Percentiles rank a stretch among this genome's conserved stretches.
phyloP scores from a whole-genome alignment of 345 rosid species.

The Gossypium arboreum region DNA sequence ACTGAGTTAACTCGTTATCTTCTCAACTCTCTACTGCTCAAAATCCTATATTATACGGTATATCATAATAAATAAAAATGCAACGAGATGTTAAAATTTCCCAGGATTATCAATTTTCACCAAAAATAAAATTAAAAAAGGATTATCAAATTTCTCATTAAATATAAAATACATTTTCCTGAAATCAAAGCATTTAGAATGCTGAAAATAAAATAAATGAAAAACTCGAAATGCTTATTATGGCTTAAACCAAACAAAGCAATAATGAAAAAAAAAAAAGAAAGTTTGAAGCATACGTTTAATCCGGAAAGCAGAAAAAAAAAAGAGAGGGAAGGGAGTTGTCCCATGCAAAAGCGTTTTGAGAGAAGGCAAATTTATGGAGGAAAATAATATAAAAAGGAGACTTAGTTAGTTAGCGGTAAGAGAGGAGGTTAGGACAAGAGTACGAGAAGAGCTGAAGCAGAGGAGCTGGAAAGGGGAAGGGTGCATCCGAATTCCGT shows the following conservation, averaged over 20 bases:
- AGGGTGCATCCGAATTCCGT: neutral
- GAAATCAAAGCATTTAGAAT: too few relatives aligned
- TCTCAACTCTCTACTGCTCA: neutral
- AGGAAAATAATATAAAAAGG: neutral
- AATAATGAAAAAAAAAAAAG: neutral
- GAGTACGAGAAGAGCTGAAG: neutral
- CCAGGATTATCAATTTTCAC: too few relatives aligned
- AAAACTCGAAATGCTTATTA: too few relatives aligned
- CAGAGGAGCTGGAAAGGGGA: neutral
- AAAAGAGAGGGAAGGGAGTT: neutral
- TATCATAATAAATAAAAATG: neutral
- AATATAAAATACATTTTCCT: too few relatives aligned
- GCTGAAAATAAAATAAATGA: too few relatives aligned
- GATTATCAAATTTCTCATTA: too few relatives aligned
- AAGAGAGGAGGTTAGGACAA: neutral
- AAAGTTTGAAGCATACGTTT: neutral
- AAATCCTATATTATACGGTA: neutral
- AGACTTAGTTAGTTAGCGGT: neutral
- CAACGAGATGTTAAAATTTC: neutral
- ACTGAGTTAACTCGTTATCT: neutral
- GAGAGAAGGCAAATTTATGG: neutral
- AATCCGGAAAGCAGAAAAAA: too few relatives aligned
- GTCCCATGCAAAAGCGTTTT: neutral
- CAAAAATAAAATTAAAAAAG: neutral
- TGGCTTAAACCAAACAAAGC: neutral